Evolutionary conservation across 208 protist genomes (phyloP), one percentile per base, ranked within the genome.

Genomic region (Balamuthia mandrillaris): DNA sequence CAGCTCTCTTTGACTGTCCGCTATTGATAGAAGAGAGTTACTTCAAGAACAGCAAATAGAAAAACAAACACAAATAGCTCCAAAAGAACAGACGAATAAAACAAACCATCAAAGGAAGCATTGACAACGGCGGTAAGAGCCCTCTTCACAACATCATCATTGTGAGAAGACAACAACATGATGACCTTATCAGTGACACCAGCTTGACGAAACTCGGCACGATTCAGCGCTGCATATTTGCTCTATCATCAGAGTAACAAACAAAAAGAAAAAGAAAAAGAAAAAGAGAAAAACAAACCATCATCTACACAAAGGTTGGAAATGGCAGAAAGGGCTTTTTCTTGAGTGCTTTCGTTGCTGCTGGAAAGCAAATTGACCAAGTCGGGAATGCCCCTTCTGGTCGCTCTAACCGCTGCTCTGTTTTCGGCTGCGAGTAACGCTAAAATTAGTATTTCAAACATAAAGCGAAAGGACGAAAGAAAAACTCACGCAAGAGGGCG

Each of bases 291-390:
- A n/a, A n/a, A n/a, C n/a, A n/a, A n/a, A 75, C 66, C 45, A 60
- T 81, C 72, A 31, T 81, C 72, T 10, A 81, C 72, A 31, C 72
- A 81, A 16, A 81, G 72, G 72, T 81, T 81, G 41, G 72, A 9
- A 37, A 81, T 81, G 31, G 72, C 72, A 24, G 72, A 45, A 37
- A 81, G 72, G 14, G 47, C 10, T 29, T 81, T 81, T 35, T 81
- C 72, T 31, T 60, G 39, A 27, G 33, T 49, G 10, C 29, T 21
- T 14, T 66, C 72, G 60, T 81, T 27, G 44, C 72, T 14, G 21
- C 45, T 42, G 44, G 72, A 24, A 41, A 81, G 51, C 21, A 52
- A n/a, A 14, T 33, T 14, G 16, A 81, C 72, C 12, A 81, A 37
- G 24, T 24, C 21, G 10, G 44, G n/a, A 35, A 81, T 51, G 3